A percentile compares a stretch with the other conserved stretches of the same genome.
Evolutionary conservation across 1,284 basidiomycete species (phyloP).

Genomic region (Cerioporus squamosus): DNA sequence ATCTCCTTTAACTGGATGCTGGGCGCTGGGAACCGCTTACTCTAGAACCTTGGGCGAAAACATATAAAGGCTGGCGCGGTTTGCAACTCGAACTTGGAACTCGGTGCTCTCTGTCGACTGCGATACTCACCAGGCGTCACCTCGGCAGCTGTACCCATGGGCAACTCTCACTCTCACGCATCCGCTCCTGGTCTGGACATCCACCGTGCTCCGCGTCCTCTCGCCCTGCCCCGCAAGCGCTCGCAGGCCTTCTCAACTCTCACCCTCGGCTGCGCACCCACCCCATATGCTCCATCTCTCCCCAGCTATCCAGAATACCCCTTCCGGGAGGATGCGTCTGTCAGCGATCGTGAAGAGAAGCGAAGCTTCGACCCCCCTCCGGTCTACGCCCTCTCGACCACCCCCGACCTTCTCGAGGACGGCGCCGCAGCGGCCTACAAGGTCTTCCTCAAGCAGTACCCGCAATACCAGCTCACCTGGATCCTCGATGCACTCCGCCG

Average conservation of each 20-base stretch:
- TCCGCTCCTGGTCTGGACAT: slow-evolving; percentile 23
- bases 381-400: slow-evolving; percentile 32
- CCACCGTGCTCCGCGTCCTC: slow-evolving; percentile 21
- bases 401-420: slow-evolving; percentile 34
- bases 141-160: slow-evolving; percentile 30
- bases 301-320: slow-evolving; percentile 26
- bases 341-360: slow-evolving; percentile 33
- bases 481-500: slow-evolving; percentile 68
- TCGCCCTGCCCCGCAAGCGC: slow-evolving; percentile 29
- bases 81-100: slow-evolving; percentile 14
- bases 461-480: slow-evolving; percentile 44
- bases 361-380: slow-evolving; percentile 35
- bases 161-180: slow-evolving; percentile 34
- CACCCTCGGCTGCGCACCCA: slow-evolving; percentile 34
- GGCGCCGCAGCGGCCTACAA: slow-evolving; percentile 35
- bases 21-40: slow-evolving; percentile 25
- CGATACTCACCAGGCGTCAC: slow-evolving; percentile 17
- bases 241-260: slow-evolving; percentile 33
- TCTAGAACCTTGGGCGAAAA: slow-evolving; percentile 20
- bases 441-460: slow-evolving; percentile 42
- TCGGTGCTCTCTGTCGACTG: slow-evolving; percentile 14
- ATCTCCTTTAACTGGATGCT: slow-evolving; percentile 22
- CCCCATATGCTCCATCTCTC: slow-evolving; percentile 23
- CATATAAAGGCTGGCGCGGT: slow-evolving; percentile 26
- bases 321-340: slow-evolving; percentile 21